Conservation (phyloP, 805 yeast species). For the Starmerella cellae region DNA sequence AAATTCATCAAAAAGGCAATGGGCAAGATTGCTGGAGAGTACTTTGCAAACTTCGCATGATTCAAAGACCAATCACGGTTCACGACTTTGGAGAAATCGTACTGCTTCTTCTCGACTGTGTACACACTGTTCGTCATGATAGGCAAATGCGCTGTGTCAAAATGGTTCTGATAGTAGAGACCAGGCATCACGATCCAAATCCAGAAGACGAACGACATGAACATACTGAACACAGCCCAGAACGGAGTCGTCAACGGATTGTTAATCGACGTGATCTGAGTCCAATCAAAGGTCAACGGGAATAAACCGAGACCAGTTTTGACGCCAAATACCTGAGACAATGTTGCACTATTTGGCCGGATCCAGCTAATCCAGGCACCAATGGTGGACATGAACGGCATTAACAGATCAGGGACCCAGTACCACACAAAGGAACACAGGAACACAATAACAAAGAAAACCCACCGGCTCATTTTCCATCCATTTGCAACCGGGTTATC, state of each 20-base stretch:
- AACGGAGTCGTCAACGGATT: constrained; percentile 55
- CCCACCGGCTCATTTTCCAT: constrained; percentile 45
- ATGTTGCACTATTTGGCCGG: constrained; percentile 39
- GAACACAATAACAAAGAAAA: constrained; percentile 36
- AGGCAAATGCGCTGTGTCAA: constrained; percentile 50
- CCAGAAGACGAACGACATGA: constrained; percentile 41
- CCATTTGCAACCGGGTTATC: constrained; percentile 43
- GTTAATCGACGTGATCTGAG: constrained; percentile 40
- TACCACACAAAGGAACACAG: constrained; percentile 37
- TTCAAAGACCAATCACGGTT: constrained; percentile 34
- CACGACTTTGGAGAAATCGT: constrained; percentile 41
- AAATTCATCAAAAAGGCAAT: constrained; percentile 48
- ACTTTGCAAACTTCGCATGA: constrained; percentile 37
- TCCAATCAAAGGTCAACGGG: constrained; percentile 63
- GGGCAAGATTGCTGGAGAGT: constrained; percentile 54
- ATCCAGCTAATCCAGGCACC: constrained; percentile 58
- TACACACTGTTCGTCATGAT: constrained; percentile 36
- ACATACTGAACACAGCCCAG: constrained; percentile 33
- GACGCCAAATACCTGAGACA: constrained; percentile 58
- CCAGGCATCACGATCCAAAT: constrained; percentile 26
- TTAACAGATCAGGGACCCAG: constrained; percentile 52
- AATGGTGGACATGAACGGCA: constrained; percentile 40
- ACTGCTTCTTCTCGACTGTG: constrained; percentile 38
- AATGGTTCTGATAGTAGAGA: constrained; percentile 40
- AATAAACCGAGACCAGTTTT: constrained; percentile 49